Evolutionary conservation across 176 grass and related monocot genomes (phyloP).

Genomic region (Aegilops umbellulata): DNA sequence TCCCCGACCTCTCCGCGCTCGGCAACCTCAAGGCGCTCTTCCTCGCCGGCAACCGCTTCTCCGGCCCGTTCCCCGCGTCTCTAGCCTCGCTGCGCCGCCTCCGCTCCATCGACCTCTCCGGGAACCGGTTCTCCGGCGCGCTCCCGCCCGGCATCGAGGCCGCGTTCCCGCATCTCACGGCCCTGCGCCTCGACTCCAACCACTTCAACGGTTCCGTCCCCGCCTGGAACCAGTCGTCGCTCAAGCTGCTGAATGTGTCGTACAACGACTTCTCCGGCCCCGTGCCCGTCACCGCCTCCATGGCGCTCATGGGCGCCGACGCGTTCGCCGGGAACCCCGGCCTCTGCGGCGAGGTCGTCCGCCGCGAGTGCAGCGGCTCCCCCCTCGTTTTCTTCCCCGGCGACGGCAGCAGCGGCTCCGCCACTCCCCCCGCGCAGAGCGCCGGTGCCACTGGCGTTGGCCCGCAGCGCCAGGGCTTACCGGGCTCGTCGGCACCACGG

Average conservation of each 20-base stretch:
- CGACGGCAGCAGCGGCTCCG: conserved; percentile 7
- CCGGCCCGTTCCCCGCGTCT: conserved; percentile 64
- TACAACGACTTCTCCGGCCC: conserved; percentile 88
- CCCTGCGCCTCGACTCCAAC: conserved; percentile 76
- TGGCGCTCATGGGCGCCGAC: conserved; percentile 39
- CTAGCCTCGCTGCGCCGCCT: conserved; percentile 64
- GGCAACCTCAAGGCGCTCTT: conserved; percentile 81
- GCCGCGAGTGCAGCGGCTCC: conserved; percentile 59
- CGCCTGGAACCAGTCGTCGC: conserved; percentile 70
- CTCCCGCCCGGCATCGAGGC: conserved; percentile 61
- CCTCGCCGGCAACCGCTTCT: conserved; percentile 77
- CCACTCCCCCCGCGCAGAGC: conserved; percentile 38
- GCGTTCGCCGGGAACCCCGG: conserved; percentile 61
- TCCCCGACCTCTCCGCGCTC: conserved; percentile 80
- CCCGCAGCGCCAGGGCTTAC: conserved; percentile 28
- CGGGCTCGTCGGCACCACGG: conserved; percentile 44
- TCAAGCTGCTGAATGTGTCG: conserved; percentile 71
- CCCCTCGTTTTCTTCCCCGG: conserved; percentile 74
- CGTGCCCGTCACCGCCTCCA: conserved; percentile 56
- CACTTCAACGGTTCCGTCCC: conserved; percentile 72
- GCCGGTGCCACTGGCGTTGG: conserved; percentile 14
- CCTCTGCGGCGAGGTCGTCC: conserved; percentile 73
- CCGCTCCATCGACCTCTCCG: conserved; percentile 76
- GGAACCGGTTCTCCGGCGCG: conserved; percentile 60
- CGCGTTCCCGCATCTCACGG: conserved; percentile 44